Evolutionary conservation across 768 basidiomycete genomes (phyloP).

Genomic region (Trametes gibbosa): DNA sequence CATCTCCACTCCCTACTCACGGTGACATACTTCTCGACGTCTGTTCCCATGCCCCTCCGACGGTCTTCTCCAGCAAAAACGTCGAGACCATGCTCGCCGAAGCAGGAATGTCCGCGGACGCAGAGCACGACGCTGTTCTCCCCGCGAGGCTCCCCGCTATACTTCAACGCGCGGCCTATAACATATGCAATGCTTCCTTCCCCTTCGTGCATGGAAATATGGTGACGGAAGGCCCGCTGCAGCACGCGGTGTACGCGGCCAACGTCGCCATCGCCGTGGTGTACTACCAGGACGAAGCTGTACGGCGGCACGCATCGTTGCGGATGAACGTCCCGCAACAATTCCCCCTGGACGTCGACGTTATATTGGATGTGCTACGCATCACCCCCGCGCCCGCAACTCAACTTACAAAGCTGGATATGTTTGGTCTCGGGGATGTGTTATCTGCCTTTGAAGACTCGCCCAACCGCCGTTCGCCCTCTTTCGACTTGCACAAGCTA

Average conservation of each 20-base stretch:
- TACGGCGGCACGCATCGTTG: neutral
- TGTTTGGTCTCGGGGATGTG: no score
- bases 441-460: neutral
- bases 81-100: slow-evolving; percentile 10
- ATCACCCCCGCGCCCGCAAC: no score
- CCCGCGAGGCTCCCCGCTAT: slow-evolving; percentile 6
- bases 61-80: slow-evolving; percentile 17
- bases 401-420: no score
- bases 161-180: slow-evolving; percentile 12
- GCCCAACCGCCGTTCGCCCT: no score
- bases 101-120: slow-evolving; percentile 8
- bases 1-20: slow-evolving; percentile 33
- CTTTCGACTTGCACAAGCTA: neutral
- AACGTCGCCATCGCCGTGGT: slow-evolving; percentile 15
- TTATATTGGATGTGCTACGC: neutral
- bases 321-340: neutral
- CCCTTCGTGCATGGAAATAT: no score
- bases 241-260: slow-evolving; percentile 21
- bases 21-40: slow-evolving; percentile 48
- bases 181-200: slow-evolving; percentile 6
- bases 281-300: neutral
- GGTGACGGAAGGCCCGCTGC: no score
- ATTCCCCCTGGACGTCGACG: neutral
- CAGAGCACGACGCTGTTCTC: slow-evolving; percentile 16
- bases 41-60: slow-evolving; percentile 18